Base-by-base conservation (phyloP, 2,329 filamentous ascomycete genomes). In the Penicillium thymicola region DNA sequence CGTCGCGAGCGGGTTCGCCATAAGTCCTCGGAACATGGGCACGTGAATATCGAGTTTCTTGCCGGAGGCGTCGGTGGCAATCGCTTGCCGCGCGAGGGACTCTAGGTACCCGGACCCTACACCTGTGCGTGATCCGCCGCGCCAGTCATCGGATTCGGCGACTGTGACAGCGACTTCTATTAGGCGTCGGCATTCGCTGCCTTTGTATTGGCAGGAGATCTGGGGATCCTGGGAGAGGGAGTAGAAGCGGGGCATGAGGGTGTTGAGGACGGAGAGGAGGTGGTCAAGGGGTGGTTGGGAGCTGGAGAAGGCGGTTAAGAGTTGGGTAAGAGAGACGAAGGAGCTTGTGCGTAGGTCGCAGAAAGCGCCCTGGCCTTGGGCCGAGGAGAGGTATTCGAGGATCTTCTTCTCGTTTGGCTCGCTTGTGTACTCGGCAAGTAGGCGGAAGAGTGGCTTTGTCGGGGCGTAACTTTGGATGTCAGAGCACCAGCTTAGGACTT, bases 151-250 rank as follows among this genome's bases (percentile, higher is more conserved):
- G 3, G 87, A 85, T 73, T 97, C 91, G 73, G 97, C 94, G 58
- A 99, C 87, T 8, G 92, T 95, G 55, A 99, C 94, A n/a, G 94
- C 94, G 68, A 97, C 89, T 77, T 97, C 94, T 67, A 99, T 87
- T 58, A 97, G 78, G 30, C 92, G 89, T 62, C 89, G 89, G 64
- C 84, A 83, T 61, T 88, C 84, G 38, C 85, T 83, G 61, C 89
- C 88, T 60, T 85, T 83, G 23, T 86, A 82, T 60, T 84, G 83
- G 59, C 84, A 89, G 3, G 85, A 88, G 64, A 95, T 86, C 62
- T 94, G 90, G 0, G 94, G 94, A 69, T 99, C 94, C 72, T 96
- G 97, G 52, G 92, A 97, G 14, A 99, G 85, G 4, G 93, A 97
- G 79, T 99, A 99, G 80, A 99, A 99, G 58, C 94, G 89, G 3